phyloP scores from a whole-genome alignment of 345 rosid genomes.

The Lenwebbia sp. region DNA sequence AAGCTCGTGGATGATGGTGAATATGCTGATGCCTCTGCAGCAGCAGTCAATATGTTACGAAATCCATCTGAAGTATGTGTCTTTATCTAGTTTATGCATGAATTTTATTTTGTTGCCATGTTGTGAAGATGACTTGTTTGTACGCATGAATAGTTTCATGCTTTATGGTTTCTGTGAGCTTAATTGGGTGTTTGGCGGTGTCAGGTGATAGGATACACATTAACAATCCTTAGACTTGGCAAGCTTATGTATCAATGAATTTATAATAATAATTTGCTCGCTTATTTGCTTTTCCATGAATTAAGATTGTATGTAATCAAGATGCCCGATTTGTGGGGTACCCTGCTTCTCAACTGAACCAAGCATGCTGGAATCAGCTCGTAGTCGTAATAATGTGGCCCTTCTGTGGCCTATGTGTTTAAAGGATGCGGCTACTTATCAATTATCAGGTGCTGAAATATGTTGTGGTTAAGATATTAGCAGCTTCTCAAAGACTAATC shows the following conservation, averaged over 20 bases:
- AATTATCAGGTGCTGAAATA: background rate
- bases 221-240: background rate
- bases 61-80: constrained; percentile 56
- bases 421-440: background rate
- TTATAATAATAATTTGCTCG: background rate
- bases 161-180: background rate
- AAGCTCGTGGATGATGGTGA: constrained; percentile 50
- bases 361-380: background rate
- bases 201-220: background rate
- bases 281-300: background rate
- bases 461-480: background rate
- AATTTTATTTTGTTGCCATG: background rate
- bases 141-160: background rate
- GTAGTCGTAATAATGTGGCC: background rate
- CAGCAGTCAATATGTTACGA: constrained; percentile 49
- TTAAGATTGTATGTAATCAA: background rate
- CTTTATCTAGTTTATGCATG: background rate
- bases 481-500: background rate
- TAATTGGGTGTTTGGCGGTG: background rate
- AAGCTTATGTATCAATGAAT: background rate
- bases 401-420: background rate
- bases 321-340: background rate
- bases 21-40: constrained; percentile 61
- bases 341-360: background rate
- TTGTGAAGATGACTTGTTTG: background rate